Percentiles rank a stretch among this genome's conserved stretches.
Conservation (phyloP, 2,329 filamentous ascomycete species). For the Colletotrichum eleusines region DNA sequence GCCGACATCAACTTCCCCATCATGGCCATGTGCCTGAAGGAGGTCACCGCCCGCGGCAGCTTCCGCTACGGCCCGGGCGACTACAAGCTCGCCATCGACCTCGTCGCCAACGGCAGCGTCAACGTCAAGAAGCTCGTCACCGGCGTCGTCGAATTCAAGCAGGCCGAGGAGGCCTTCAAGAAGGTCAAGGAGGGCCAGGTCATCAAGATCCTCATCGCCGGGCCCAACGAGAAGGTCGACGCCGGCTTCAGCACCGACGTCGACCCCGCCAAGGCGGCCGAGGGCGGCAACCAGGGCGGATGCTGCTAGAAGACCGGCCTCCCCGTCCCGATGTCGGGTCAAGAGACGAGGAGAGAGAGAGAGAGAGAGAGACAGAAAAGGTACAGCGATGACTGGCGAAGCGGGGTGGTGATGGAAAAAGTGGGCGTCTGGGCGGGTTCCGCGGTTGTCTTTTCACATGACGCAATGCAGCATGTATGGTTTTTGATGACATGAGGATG, state of each 20-base stretch:
- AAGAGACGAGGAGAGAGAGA: too few relatives aligned
- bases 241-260: constrained; percentile 35
- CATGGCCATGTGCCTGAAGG: constrained; percentile 89
- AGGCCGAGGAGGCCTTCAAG: constrained; percentile 88
- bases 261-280: constrained; percentile 38
- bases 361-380: not conserved
- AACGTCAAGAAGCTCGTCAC: constrained; percentile 87
- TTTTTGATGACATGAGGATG: constrained; percentile 5
- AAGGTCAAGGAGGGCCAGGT: constrained; percentile 87
- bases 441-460: constrained; percentile 5
- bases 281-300: constrained; percentile 33
- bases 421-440: constrained; percentile 33
- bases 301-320: constrained; percentile 30
- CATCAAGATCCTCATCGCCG: constrained; percentile 77
- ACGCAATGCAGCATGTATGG: constrained; percentile 32
- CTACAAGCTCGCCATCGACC: constrained; percentile 84
- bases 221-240: constrained; percentile 70
- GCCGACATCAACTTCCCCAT: constrained; percentile 92
- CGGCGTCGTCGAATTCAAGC: constrained; percentile 79
- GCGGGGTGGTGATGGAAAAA: constrained; percentile 28
- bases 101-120: constrained; percentile 79
- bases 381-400: constrained; percentile 5
- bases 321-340: not conserved
- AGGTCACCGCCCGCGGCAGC: constrained; percentile 86
- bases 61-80: constrained; percentile 93